A percentile compares a stretch with the other conserved stretches of the same genome.
These are phyloP conservation scores for Stylonectria norvegica DNA, from an alignment of 2,329 filamentous ascomycete genomes.

Conservation along the genomic window DNA sequence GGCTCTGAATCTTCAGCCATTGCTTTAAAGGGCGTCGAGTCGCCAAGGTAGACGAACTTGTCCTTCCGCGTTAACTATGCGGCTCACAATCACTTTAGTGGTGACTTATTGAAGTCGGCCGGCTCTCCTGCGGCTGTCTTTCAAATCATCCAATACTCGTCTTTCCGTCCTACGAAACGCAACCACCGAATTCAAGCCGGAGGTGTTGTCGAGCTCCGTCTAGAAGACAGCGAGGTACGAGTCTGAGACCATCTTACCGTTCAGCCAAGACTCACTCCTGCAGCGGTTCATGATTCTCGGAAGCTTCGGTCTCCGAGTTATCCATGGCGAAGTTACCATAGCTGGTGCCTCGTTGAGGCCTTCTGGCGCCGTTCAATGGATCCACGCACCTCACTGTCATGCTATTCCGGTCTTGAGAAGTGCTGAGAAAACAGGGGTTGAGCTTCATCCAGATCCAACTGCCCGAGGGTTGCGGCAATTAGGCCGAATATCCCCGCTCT, in stretches of 20 bases:
- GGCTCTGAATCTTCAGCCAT: conserved; percentile 8
- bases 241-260: background rate
- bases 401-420: conserved; percentile 65
- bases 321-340: conserved; percentile 60
- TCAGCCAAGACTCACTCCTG: conserved; percentile 17
- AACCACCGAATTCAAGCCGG: conserved; percentile 40
- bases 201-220: conserved; percentile 40
- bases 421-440: conserved; percentile 46
- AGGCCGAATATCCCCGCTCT: conserved; percentile 61
- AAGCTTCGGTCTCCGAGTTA: conserved; percentile 62
- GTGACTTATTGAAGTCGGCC: no score
- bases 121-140: no score
- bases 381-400: conserved; percentile 66
- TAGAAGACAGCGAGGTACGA: conserved; percentile 50
- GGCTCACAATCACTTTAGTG: no score
- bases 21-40: conserved; percentile 8
- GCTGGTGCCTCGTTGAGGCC: conserved; percentile 60
- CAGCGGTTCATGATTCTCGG: conserved; percentile 64
- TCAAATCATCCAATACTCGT: conserved; percentile 37
- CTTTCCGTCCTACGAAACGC: conserved; percentile 43
- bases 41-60: conserved; percentile 18
- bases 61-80: no score
- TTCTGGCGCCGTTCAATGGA: conserved; percentile 47
- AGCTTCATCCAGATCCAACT: conserved; percentile 53
- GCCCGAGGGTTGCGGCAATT: conserved; percentile 50